Conservation (phyloP, 345 rosid species). For the Boechera stricta region DNA sequence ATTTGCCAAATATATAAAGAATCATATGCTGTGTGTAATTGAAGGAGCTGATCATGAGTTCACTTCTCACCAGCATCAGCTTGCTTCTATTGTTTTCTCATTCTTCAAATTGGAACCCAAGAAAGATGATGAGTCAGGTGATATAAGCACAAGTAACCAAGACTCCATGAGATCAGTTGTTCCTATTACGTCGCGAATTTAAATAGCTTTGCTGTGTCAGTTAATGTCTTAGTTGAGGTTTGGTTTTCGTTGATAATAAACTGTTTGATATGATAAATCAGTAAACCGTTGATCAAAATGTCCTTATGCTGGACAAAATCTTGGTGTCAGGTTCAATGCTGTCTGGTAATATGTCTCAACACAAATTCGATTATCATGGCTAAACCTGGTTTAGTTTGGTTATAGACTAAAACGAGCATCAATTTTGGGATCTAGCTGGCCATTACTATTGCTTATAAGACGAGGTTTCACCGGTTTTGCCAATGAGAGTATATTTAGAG, state of each 20-base stretch:
- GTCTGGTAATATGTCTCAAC: not conserved
- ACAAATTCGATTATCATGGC: not conserved
- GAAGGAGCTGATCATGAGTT: slow-evolving; percentile 92
- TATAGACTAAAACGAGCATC: too few relatives aligned
- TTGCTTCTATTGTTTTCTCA: slow-evolving; percentile 55
- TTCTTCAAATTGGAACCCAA: slow-evolving; percentile 49
- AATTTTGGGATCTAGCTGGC: not conserved
- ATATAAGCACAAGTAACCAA: slow-evolving; percentile 8
- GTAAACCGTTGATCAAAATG: not conserved
- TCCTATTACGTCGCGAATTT: slow-evolving; percentile 37
- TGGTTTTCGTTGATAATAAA: not conserved
- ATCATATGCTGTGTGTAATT: slow-evolving; percentile 64
- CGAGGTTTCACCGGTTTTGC: not conserved
- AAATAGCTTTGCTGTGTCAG: not conserved
- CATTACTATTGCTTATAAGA: not conserved
- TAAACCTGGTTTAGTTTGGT: not conserved
- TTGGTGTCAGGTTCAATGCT: not conserved
- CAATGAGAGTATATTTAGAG: not conserved
- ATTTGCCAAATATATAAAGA: slow-evolving; percentile 64
- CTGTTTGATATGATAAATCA: not conserved
- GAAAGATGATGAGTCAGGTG: slow-evolving; percentile 17
- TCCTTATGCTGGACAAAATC: not conserved
- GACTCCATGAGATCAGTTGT: slow-evolving; percentile 2
- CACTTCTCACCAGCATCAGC: slow-evolving; percentile 69
- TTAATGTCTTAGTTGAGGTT: not conserved